Evolutionary conservation across 2,329 filamentous ascomycete species (phyloP), one percentile per base, ranked within the genome.

Genomic region (Remersonia thermophila): DNA sequence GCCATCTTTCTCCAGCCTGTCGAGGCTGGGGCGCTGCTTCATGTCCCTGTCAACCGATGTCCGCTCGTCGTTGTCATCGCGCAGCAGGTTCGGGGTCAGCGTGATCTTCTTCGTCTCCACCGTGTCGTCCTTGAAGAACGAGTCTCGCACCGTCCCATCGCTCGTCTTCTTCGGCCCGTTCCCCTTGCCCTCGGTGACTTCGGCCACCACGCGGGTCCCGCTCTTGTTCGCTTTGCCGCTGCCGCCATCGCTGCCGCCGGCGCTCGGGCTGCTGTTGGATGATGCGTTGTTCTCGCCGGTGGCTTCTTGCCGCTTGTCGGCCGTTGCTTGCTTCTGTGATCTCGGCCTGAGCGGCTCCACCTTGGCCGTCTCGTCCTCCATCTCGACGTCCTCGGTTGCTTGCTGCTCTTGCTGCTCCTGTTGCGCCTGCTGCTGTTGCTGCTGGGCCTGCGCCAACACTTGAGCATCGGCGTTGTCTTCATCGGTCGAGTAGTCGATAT

Each of bases 21-120:
- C 86, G 31, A 93, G 64, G 53, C 83, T 93, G 34, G 71, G 65
- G 34, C 74, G 67, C 37, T 69, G 62, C 56, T 71, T 74, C 40
- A 55, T 51, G 49, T 66, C 76, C 46, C 61, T 62, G 67, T 89
- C 56, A 62, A 66, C 56, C 58, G 70, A 56, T 58, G 66, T 55
- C 62, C 67, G 56, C 11, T 59, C 47, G 28, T 66, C 60, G 45
- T 66, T 69, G 48, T 95, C 87, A 47, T 96, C 89, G 29, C 89
- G 78, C 28, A 96, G 65, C 36, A 98, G 62, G 48, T 93, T 93
- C 2, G 91, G 91, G 3, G 91, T 98, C 30, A 98, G 71, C 0
- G 87, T 93, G 47, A 98, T 96, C 63, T 96, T 96, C 59, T 93
- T 86, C 3, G 91, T 95, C 58, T 96, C 91, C 27, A 85, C 81